Evolutionary conservation across 179 eudicot genomes (phyloP).

Genomic region (Spergularia azorica): DNA sequence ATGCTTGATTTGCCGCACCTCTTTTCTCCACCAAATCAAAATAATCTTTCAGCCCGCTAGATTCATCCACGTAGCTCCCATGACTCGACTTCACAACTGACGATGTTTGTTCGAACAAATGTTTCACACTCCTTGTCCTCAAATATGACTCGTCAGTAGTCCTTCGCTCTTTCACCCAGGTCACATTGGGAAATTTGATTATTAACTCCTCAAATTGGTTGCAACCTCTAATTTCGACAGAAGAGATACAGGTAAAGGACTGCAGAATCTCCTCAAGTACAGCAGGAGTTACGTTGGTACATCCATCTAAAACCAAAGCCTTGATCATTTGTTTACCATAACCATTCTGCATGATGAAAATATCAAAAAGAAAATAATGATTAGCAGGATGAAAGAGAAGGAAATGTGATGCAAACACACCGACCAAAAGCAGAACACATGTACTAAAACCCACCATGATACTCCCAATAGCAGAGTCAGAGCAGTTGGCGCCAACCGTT

Average conservation of each 20-base stretch:
- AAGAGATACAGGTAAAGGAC: conserved; percentile 58
- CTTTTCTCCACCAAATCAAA: conserved; percentile 84
- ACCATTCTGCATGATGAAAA: conserved; percentile 60
- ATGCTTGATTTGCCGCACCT: conserved; percentile 78
- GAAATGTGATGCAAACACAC: not conserved
- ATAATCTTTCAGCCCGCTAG: conserved; percentile 87
- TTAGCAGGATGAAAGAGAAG: conserved; percentile 4
- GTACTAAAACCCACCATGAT: conserved; percentile 56
- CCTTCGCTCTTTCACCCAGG: conserved; percentile 58
- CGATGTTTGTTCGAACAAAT: conserved; percentile 43
- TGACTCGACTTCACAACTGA: conserved; percentile 42
- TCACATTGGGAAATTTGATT: conserved; percentile 61
- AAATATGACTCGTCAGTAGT: conserved; percentile 33
- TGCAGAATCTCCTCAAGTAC: conserved; percentile 71
- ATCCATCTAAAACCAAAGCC: conserved; percentile 70
- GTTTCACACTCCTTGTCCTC: conserved; percentile 55
- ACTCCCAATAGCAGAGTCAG: conserved; percentile 52
- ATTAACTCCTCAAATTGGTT: conserved; percentile 74
- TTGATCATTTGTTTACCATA: conserved; percentile 68
- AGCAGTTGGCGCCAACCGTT: conserved; percentile 59
- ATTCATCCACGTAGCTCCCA: conserved; percentile 68
- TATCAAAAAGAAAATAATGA: not conserved
- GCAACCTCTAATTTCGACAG: conserved; percentile 88
- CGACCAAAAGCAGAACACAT: not conserved
- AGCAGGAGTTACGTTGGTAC: conserved; percentile 61